Evolutionary conservation across 257 asterid species (phyloP).

Genomic region (Oldenlandia corymbosa): DNA sequence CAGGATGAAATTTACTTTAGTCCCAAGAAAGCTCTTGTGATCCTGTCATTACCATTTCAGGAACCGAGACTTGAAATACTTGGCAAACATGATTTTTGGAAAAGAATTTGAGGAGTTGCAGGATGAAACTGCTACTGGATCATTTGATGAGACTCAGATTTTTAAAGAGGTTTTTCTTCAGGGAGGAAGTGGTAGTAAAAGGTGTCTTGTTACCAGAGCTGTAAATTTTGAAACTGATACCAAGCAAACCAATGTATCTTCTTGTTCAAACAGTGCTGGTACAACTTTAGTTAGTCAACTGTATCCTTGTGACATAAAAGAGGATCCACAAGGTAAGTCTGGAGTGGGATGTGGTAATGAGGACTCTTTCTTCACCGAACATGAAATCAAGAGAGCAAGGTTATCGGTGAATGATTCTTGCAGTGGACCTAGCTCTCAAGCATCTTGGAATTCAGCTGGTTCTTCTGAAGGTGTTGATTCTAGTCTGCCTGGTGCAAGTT

Average conservation of each 20-base stretch:
- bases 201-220: conserved; percentile 36
- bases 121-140: conserved; percentile 66
- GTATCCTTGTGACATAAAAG: conserved; percentile 31
- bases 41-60: neutral
- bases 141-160: conserved; percentile 50
- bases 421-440: conserved; percentile 32
- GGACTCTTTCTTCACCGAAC: conserved; percentile 29
- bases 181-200: conserved; percentile 32
- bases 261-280: conserved; percentile 44
- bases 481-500: conserved; percentile 29
- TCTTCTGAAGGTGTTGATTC: conserved; percentile 38
- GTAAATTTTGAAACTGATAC: conserved; percentile 28
- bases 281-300: conserved; percentile 49
- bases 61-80: conserved; percentile 4
- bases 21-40: neutral
- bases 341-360: conserved; percentile 24
- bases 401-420: conserved; percentile 36
- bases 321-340: conserved; percentile 25
- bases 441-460: conserved; percentile 31
- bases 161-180: conserved; percentile 60
- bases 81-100: conserved; percentile 37
- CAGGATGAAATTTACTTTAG: neutral
- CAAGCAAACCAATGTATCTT: conserved; percentile 29
- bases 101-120: conserved; percentile 54
- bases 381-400: conserved; percentile 25